These are phyloP conservation scores for Komagataella pseudopastoris DNA, from an alignment of 805 yeast species.

Conservation along the genomic window DNA sequence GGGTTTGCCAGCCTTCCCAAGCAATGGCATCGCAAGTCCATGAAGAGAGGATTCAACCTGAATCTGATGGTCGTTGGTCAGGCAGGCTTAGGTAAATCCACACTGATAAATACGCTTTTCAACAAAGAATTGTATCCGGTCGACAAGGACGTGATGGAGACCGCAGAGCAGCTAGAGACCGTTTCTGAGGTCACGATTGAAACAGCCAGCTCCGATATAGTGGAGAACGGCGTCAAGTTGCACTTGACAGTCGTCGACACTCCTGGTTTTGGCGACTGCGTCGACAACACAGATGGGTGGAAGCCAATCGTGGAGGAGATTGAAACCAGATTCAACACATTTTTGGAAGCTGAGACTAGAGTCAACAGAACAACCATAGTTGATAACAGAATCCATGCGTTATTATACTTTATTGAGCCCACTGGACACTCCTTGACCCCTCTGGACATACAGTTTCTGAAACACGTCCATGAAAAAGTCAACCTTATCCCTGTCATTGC, in stretches of 20 bases:
- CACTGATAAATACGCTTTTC: constrained; percentile 84
- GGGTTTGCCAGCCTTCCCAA: constrained; percentile 97
- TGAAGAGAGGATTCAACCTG: constrained; percentile 78
- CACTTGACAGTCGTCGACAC: constrained; percentile 76
- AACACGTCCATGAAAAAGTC: constrained; percentile 77
- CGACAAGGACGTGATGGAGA: constrained; percentile 19
- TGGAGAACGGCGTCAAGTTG: constrained; percentile 87
- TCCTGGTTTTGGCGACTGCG: constrained; percentile 88
- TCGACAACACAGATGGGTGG: constrained; percentile 75
- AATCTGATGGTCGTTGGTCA: constrained; percentile 88
- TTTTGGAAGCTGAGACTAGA: constrained; percentile 81
- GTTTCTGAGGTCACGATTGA: constrained; percentile 35
- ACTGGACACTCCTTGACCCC: constrained; percentile 90
- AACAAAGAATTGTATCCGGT: constrained; percentile 43
- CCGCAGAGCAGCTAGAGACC: constrained; percentile 26
- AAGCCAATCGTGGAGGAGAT: constrained; percentile 85
- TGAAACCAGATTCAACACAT: constrained; percentile 73
- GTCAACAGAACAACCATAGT: constrained; percentile 55
- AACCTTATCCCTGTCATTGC: constrained; percentile 92
- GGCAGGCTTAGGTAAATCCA: constrained; percentile 85
- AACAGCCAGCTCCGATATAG: constrained; percentile 57
- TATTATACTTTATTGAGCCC: constrained; percentile 90
- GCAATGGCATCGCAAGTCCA: constrained; percentile 95
- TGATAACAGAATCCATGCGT: constrained; percentile 87
- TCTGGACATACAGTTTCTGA: constrained; percentile 80